Conservation (phyloP, 2,329 filamentous ascomycete genomes). For the Teratosphaeria epicoccoides region DNA sequence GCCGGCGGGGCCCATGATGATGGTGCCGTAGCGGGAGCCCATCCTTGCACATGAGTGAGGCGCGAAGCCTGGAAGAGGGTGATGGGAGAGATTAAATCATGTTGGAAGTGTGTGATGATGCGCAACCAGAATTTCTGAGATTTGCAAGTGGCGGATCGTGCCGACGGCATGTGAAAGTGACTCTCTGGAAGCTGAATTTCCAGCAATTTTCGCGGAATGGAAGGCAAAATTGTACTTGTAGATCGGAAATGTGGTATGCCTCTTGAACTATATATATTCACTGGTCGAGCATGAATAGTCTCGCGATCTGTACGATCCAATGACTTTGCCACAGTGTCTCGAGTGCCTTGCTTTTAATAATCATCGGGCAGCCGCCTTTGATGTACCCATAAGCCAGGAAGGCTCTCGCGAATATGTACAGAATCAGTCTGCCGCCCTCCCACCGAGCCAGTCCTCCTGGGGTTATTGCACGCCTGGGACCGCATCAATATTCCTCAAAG, state of each 20-base stretch:
- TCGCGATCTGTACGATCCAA: not conserved
- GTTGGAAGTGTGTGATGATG: not conserved
- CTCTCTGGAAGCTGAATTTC: too few species aligned
- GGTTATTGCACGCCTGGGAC: not conserved
- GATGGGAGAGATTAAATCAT: not conserved
- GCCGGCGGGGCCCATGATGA: conserved; percentile 96
- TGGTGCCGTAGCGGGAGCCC: conserved; percentile 67
- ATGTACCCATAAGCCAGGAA: not conserved
- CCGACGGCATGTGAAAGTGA: not conserved
- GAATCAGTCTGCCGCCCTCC: not conserved
- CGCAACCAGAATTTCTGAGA: not conserved
- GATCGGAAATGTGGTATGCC: too few species aligned
- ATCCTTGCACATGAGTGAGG: conserved; percentile 7
- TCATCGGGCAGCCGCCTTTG: not conserved
- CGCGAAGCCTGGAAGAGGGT: not conserved
- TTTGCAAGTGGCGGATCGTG: not conserved
- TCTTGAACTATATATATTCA: too few species aligned
- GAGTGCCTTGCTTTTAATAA: not conserved
- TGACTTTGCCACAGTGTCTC: not conserved
- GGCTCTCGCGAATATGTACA: not conserved
- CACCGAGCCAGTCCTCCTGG: not conserved
- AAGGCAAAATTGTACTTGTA: too few species aligned
- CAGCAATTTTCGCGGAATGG: too few species aligned
- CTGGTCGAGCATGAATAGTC: not conserved
- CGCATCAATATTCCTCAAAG: not conserved